phyloP scores from a whole-genome alignment of 2,329 filamentous ascomycete species.

The Fusarium sp. region DNA sequence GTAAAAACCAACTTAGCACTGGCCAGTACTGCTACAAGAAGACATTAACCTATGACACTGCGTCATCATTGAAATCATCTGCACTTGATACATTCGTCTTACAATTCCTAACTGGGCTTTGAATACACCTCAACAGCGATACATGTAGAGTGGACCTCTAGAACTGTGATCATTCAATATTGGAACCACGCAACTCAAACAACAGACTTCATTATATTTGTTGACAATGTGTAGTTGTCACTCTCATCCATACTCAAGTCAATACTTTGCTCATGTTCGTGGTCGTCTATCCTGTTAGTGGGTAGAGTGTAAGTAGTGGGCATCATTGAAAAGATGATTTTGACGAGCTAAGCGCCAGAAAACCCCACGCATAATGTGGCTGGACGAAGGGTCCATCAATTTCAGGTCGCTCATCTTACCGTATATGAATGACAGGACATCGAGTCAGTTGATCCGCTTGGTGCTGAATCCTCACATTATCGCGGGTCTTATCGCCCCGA shows the following conservation, averaged over 20 bases:
- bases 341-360: slow-evolving; percentile 19
- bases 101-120: not conserved
- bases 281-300: not conserved
- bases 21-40: not conserved
- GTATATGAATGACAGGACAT: not conserved
- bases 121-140: no score
- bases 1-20: not conserved
- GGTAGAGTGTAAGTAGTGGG: not conserved
- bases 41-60: not conserved
- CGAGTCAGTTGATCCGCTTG: slow-evolving; percentile 2
- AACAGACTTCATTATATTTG: no score
- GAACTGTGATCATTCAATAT: not conserved
- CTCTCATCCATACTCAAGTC: not conserved
- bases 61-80: not conserved
- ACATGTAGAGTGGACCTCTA: not conserved
- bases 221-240: no score
- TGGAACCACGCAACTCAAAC: not conserved
- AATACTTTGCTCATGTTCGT: not conserved
- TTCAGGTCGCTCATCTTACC: not conserved
- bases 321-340: not conserved
- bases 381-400: not conserved
- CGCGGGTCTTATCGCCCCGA: slow-evolving; percentile 26
- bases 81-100: not conserved
- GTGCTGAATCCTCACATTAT: not conserved
- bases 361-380: not conserved